A percentile compares a stretch with the other conserved stretches of the same genome.
Evolutionary conservation across 441 rosid species (phyloP).

Genomic region (Gossypium aridum): DNA sequence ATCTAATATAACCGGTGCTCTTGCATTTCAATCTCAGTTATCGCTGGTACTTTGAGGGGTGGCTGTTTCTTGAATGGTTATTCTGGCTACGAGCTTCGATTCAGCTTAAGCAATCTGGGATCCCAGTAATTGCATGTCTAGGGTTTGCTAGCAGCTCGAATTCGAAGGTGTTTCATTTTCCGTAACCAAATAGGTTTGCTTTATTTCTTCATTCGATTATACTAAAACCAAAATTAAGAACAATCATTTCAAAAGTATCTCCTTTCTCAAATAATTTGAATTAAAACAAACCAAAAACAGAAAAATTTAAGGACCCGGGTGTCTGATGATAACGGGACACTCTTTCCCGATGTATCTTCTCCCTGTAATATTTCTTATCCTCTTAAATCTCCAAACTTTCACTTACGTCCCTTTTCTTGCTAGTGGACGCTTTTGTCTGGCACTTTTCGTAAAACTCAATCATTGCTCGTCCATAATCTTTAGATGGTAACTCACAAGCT

Average conservation of each 20-base stretch:
- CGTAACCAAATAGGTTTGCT: neutral
- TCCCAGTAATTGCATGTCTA: conserved; percentile 3
- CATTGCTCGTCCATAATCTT: neutral
- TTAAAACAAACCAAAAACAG: neutral
- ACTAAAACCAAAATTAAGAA: neutral
- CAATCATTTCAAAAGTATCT: neutral
- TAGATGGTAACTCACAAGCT: neutral
- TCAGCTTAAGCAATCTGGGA: conserved; percentile 9
- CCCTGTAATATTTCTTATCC: neutral
- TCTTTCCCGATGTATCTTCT: neutral
- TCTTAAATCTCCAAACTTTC: neutral
- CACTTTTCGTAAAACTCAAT: neutral
- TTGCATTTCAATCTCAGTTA: neutral
- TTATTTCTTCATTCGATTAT: neutral
- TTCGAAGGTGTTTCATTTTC: neutral
- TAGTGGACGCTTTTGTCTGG: neutral
- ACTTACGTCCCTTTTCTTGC: neutral
- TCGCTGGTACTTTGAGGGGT: neutral
- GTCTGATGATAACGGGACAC: neutral
- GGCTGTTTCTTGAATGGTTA: conserved; percentile 4
- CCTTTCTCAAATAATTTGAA: neutral
- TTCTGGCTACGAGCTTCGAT: neutral
- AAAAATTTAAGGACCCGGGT: neutral
- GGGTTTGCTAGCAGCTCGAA: conserved; percentile 9
- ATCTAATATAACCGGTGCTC: neutral